These are phyloP conservation scores for Pterocarpus santalinus DNA, from an alignment of 306 rosid species.

Conservation along the genomic window DNA sequence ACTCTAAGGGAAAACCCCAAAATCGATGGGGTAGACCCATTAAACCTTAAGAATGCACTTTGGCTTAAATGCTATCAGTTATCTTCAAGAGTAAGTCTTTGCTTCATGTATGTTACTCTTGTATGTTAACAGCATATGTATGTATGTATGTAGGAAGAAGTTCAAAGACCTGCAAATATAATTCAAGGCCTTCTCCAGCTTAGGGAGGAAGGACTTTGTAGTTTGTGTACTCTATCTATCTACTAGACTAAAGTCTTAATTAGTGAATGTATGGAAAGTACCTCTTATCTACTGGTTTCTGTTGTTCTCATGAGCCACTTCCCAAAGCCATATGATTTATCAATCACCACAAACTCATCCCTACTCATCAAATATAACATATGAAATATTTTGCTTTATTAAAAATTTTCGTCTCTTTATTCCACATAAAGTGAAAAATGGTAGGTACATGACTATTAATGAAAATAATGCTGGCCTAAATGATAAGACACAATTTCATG, in stretches of 20 bases:
- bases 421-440: no score
- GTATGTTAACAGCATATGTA: not conserved
- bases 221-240: not conserved
- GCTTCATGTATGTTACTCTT: conserved; percentile 11
- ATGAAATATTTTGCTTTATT: no score
- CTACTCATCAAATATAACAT: no score
- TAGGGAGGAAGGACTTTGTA: not conserved
- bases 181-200: conserved; percentile 38
- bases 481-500: no score
- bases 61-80: not conserved
- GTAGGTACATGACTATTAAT: no score
- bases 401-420: no score
- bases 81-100: not conserved
- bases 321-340: no score
- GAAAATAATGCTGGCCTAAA: no score
- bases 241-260: no score
- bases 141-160: conserved; percentile 4
- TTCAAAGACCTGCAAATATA: conserved; percentile 27
- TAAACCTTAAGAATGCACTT: conserved; percentile 1
- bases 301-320: no score
- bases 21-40: conserved; percentile 47
- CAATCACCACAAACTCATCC: no score
- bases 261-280: not conserved
- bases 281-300: no score
- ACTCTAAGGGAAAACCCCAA: conserved; percentile 40